Conservation (phyloP, 345 rosid species). For the Alliaria petiolata region DNA sequence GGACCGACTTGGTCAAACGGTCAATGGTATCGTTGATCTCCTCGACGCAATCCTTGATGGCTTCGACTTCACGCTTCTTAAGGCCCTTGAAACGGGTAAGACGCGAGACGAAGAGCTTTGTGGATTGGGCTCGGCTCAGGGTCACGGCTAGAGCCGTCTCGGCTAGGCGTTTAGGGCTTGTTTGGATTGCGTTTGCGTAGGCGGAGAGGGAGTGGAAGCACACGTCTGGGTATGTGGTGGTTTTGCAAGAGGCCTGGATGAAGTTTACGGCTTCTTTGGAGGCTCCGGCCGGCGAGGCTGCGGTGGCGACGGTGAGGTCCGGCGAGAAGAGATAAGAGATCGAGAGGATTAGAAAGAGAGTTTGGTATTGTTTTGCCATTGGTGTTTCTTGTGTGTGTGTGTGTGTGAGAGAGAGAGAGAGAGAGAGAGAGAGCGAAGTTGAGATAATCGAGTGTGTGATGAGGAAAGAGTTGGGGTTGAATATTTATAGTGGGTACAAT, state of each 20-base stretch:
- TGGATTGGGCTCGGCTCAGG: conserved; percentile 46
- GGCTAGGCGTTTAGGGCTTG: conserved; percentile 61
- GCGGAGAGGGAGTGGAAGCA: conserved; percentile 64
- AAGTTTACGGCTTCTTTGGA: conserved; percentile 37
- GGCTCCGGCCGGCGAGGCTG: conserved; percentile 18
- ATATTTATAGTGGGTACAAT: conserved; percentile 19
- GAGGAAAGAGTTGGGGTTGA: conserved; percentile 13
- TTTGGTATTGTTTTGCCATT: conserved; percentile 24
- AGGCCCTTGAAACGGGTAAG: conserved; percentile 49
- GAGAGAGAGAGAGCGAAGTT: not conserved
- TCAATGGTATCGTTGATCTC: conserved; percentile 71
- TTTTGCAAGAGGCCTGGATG: conserved; percentile 57
- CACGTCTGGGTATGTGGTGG: conserved; percentile 61
- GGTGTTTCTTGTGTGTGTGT: too few relatives aligned
- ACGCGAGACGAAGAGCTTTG: conserved; percentile 54
- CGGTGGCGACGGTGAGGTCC: conserved; percentile 18
- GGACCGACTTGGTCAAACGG: conserved; percentile 54
- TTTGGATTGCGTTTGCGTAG: conserved; percentile 51
- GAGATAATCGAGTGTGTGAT: conserved; percentile 4
- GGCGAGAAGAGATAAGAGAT: conserved; percentile 11
- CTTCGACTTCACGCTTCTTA: conserved; percentile 53
- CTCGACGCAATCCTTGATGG: conserved; percentile 66
- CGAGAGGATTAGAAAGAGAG: conserved; percentile 24
- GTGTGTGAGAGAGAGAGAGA: not conserved
- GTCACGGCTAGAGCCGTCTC: conserved; percentile 76